phyloP scores from a whole-genome alignment of 139 green algal species.

The Chlamydomonas sp. region DNA sequence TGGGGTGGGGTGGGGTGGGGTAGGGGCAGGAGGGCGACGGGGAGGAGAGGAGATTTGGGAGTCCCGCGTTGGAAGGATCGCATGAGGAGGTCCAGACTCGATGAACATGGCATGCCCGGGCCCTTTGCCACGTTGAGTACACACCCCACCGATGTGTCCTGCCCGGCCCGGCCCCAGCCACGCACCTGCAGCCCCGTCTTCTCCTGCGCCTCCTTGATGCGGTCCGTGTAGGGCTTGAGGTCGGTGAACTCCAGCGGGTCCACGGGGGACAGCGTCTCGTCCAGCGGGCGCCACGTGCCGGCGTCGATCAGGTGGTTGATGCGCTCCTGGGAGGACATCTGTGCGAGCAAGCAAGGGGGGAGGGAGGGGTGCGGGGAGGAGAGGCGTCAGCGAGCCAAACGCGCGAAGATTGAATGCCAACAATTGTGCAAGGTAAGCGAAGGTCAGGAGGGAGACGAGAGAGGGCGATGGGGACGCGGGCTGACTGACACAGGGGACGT shows the following conservation, averaged over 20 bases:
- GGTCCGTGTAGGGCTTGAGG: conserved; percentile 79
- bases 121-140: too few relatives aligned
- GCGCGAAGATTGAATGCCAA: too few relatives aligned
- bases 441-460: neutral
- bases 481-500: too few relatives aligned
- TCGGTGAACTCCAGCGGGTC: conserved; percentile 84
- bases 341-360: too few relatives aligned
- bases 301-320: conserved; percentile 81
- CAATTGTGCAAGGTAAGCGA: too few relatives aligned
- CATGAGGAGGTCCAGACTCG: too few relatives aligned
- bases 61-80: too few relatives aligned
- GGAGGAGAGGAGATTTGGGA: neutral
- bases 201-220: conserved; percentile 76
- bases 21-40: neutral
- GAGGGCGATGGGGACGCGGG: neutral
- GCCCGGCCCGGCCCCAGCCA: too few relatives aligned
- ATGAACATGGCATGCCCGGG: too few relatives aligned
- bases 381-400: neutral
- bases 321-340: conserved; percentile 74
- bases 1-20: neutral
- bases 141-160: too few relatives aligned
- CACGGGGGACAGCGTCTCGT: conserved; percentile 76
- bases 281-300: conserved; percentile 75
- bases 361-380: too few relatives aligned
- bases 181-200: conserved; percentile 61